phyloP scores from a whole-genome alignment of 495 filamentous ascomycete genomes.

The Penicillium maclennaniae region DNA sequence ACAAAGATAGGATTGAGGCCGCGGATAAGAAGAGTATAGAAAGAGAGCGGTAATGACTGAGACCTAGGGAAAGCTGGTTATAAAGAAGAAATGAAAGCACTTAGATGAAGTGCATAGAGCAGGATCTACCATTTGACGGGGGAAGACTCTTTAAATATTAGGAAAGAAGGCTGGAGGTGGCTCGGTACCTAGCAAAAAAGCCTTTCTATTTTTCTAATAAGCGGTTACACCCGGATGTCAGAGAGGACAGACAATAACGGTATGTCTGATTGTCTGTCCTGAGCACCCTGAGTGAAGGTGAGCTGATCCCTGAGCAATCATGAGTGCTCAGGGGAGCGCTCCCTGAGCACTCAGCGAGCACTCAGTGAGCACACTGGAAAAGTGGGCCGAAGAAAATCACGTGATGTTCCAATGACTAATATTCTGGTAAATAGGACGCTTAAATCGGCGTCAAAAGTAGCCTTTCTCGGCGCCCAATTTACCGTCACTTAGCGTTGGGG shows the following conservation, averaged over 20 bases:
- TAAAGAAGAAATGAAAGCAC: background rate
- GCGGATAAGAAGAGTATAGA: background rate
- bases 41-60: background rate
- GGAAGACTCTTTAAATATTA: slow-evolving; percentile 7
- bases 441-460: too few relatives aligned
- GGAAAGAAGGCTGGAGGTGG: background rate
- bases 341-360: slow-evolving; percentile 5
- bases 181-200: background rate
- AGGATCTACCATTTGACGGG: background rate
- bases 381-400: slow-evolving; percentile 1
- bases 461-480: too few relatives aligned
- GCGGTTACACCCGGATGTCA: slow-evolving; percentile 4
- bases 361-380: background rate
- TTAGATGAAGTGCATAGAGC: background rate
- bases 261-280: slow-evolving; percentile 3
- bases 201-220: slow-evolving; percentile 3
- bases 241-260: background rate
- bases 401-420: slow-evolving; percentile 1
- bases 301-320: slow-evolving; percentile 3
- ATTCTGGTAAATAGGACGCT: slow-evolving; percentile 3
- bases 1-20: background rate
- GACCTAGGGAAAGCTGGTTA: slow-evolving; percentile 1
- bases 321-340: slow-evolving; percentile 1
- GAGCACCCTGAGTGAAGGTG: slow-evolving; percentile 6
- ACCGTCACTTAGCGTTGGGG: too few relatives aligned